A percentile compares a stretch with the other conserved stretches of the same genome.
Conservation (phyloP, 768 basidiomycete species). For the Kwoniella europaea region DNA sequence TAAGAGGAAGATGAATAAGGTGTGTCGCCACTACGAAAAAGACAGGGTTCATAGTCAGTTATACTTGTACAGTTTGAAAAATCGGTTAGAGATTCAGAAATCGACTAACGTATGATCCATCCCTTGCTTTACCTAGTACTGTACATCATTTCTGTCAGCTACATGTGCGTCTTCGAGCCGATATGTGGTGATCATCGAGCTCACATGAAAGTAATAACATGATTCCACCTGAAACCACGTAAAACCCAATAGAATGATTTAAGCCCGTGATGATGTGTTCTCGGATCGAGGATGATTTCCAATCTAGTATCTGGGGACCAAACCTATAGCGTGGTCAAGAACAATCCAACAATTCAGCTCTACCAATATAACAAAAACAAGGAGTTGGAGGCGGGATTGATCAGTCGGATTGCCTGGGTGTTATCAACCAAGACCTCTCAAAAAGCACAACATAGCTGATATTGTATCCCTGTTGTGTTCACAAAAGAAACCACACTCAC, state of each 20-base stretch:
- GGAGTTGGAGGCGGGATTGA: too few relatives aligned
- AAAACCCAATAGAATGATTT: slow-evolving; percentile 40
- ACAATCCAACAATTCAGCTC: neutral
- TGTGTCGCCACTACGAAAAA: slow-evolving; percentile 37
- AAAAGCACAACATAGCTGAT: too few relatives aligned
- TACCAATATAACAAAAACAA: neutral
- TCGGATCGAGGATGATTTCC: slow-evolving; percentile 31
- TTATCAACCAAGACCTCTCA: neutral
- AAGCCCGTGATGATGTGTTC: slow-evolving; percentile 43
- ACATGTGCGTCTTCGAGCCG: too few relatives aligned
- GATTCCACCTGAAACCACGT: slow-evolving; percentile 41
- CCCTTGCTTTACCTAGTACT: slow-evolving; percentile 39
- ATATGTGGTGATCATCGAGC: neutral
- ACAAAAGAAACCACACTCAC: slow-evolving; percentile 20
- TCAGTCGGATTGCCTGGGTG: neutral
- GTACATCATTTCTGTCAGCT: neutral
- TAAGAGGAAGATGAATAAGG: slow-evolving; percentile 40
- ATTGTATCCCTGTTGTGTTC: too few relatives aligned
- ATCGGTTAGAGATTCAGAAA: neutral
- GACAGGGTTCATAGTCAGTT: slow-evolving; percentile 4
- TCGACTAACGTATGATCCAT: slow-evolving; percentile 43
- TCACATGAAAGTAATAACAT: slow-evolving; percentile 45
- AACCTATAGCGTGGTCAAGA: slow-evolving; percentile 25
- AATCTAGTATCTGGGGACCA: slow-evolving; percentile 37
- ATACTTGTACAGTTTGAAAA: neutral